phyloP scores from a whole-genome alignment of 805 yeast species.

The Sungouiella thailandica region DNA sequence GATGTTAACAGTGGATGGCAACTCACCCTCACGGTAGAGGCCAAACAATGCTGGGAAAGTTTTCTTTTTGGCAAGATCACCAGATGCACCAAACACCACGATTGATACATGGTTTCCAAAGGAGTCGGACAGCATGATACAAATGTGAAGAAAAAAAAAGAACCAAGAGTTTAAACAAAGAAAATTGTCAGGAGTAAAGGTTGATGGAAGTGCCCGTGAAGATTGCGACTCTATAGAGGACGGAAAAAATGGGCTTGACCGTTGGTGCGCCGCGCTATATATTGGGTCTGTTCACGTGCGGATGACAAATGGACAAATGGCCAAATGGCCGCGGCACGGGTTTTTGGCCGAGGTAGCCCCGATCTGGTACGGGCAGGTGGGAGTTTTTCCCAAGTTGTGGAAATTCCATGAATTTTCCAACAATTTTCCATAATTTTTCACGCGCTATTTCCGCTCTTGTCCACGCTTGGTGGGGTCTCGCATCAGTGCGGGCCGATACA shows the following conservation, averaged over 20 bases:
- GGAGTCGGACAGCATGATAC: slow-evolving; percentile 25
- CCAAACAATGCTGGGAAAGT: slow-evolving; percentile 87
- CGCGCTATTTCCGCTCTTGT: too few relatives aligned
- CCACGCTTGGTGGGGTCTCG: too few relatives aligned
- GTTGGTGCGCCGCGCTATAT: too few relatives aligned
- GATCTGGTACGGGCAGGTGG: too few relatives aligned
- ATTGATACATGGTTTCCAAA: slow-evolving; percentile 66
- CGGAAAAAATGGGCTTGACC: not conserved
- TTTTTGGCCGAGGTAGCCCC: not conserved
- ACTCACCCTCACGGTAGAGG: slow-evolving; percentile 56
- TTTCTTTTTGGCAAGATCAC: slow-evolving; percentile 92
- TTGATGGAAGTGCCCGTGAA: not conserved
- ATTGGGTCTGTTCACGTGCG: too few relatives aligned
- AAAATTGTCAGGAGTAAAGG: not conserved
- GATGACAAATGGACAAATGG: too few relatives aligned
- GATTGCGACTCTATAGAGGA: not conserved
- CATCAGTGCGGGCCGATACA: too few relatives aligned
- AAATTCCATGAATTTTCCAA: too few relatives aligned
- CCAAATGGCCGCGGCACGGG: not conserved
- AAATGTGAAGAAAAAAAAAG: too few relatives aligned
- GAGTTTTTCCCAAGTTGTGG: too few relatives aligned
- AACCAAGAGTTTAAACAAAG: too few relatives aligned
- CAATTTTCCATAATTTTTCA: too few relatives aligned
- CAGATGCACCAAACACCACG: slow-evolving; percentile 91
- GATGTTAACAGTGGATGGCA: slow-evolving; percentile 66